Percentiles rank a stretch among this genome's conserved stretches.
These are phyloP conservation scores for Fusarium bactridioides DNA, from an alignment of 2,329 filamentous ascomycete genomes.

Conservation along the genomic window DNA sequence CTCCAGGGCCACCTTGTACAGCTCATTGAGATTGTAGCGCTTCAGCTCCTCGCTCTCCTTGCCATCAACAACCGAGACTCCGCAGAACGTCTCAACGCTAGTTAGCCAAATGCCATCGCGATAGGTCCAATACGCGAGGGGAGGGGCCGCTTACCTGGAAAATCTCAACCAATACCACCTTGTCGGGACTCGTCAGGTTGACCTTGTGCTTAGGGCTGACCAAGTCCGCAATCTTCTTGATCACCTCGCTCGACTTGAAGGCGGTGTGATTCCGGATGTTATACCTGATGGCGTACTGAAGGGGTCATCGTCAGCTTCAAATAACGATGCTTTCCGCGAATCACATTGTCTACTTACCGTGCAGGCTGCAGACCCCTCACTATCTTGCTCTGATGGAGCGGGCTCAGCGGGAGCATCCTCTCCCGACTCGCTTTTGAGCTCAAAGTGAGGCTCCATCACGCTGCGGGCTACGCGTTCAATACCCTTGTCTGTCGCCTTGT, in stretches of 20 bases:
- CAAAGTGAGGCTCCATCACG: conserved; percentile 72
- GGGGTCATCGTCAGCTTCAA: conserved; percentile 21
- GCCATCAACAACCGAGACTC: conserved; percentile 79
- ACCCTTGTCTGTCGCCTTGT: conserved; percentile 74
- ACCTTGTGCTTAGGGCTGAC: conserved; percentile 76
- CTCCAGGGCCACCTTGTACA: conserved; percentile 59
- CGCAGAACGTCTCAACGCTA: conserved; percentile 70
- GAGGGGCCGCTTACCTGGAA: conserved; percentile 68
- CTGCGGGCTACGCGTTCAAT: conserved; percentile 69
- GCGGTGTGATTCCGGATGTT: conserved; percentile 76
- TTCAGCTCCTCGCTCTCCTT: conserved; percentile 76
- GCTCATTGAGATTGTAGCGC: conserved; percentile 79
- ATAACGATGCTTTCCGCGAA: conserved; percentile 2
- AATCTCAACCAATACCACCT: conserved; percentile 81
- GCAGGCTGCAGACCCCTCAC: conserved; percentile 37
- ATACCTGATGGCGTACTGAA: conserved; percentile 84
- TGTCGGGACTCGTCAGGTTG: conserved; percentile 78
- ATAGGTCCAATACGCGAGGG: conserved; percentile 33
- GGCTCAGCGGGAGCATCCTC: conserved; percentile 21
- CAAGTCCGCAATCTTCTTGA: conserved; percentile 72
- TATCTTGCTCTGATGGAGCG: conserved; percentile 22
- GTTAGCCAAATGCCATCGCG: conserved; percentile 28
- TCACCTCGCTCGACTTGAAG: conserved; percentile 73
- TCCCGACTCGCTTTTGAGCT: conserved; percentile 47
- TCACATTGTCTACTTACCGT: conserved; percentile 52